Evolutionary conservation across 2,329 filamentous ascomycete genomes (phyloP).

Genomic region (Lojkania enalia): DNA sequence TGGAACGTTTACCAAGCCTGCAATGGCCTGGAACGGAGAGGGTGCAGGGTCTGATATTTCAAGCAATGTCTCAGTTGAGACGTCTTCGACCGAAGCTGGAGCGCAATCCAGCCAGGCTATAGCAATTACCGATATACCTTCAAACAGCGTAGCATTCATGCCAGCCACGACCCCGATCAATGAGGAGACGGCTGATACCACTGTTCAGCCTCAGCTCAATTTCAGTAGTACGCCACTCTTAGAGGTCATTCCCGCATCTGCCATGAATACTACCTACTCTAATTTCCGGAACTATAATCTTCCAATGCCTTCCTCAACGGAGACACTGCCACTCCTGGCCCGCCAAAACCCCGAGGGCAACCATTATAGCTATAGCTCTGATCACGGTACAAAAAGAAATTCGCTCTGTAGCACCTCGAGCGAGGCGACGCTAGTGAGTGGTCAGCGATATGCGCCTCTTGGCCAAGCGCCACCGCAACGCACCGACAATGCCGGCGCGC

Average conservation of each 20-base stretch:
- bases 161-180: conserved; percentile 1
- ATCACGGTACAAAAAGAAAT: conserved; percentile 34
- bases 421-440: conserved; percentile 45
- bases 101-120: conserved; percentile 11
- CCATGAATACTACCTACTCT: conserved; percentile 27
- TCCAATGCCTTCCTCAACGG: conserved; percentile 20
- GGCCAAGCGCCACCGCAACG: conserved; percentile 16
- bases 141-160: conserved; percentile 4
- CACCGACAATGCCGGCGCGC: conserved; percentile 11
- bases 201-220: conserved; percentile 21
- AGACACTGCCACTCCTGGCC: conserved; percentile 21
- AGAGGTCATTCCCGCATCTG: conserved; percentile 25
- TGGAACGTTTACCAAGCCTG: conserved; percentile 23
- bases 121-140: conserved; percentile 7
- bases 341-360: conserved; percentile 40
- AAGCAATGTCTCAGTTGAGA: conserved; percentile 9
- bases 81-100: conserved; percentile 14
- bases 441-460: conserved; percentile 45
- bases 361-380: conserved; percentile 47
- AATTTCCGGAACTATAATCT: conserved; percentile 26
- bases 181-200: conserved; percentile 11
- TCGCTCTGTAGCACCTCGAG: conserved; percentile 27
- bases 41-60: conserved; percentile 12
- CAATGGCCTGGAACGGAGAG: conserved; percentile 25
- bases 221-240: conserved; percentile 30